Base-by-base conservation (phyloP, 768 basidiomycete species). In the Grammothele lineata region DNA sequence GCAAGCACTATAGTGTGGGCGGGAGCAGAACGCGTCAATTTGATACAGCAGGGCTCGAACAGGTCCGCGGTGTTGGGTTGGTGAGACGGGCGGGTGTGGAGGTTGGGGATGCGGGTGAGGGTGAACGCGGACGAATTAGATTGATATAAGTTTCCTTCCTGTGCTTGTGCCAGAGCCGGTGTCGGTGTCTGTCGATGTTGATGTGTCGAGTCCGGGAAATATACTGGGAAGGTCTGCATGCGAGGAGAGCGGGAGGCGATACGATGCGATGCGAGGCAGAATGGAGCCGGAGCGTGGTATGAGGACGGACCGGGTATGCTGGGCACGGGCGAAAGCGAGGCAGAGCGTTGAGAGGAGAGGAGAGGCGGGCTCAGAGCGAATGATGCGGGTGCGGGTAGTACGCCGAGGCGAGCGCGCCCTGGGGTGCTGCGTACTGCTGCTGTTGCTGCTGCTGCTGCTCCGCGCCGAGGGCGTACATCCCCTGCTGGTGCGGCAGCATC, bases 11-110 rank as follows among this genome's bases (percentile, higher is more conserved):
- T 40, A 26, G 36, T 37, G 44, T 30, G 36, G n/a, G 43, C 18
- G 19, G 23, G 42, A 38, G 40, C 25, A 48, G 30, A 47, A 38
- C 40, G 39, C 19, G 50, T 47, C 50, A 32, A 47, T 51, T 51
- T 47, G 50, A 51, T 51, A 51, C 50, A 51, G 50, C 43, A 45
- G 40, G 34, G 49, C 23, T 15, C 12, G 35, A 19, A 36, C 35
- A 14, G 17, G n/a, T 36, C 35, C 35, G 35, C 35, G 18, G 6
- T 7, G 35, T 36, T 30, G 27, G 8, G 27, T 30, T n/a, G n/a
- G n/a, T n/a, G n/a, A n/a, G n/a, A n/a, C n/a, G n/a, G n/a, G n/a
- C n/a, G n/a, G n/a, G n/a, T n/a, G n/a, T n/a, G n/a, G n/a, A n/a
- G n/a, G n/a, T n/a, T n/a, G n/a, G n/a, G n/a, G n/a, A n/a, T n/a